A percentile compares a stretch with the other conserved stretches of the same genome.
These are phyloP conservation scores for Helenozyma baotianmanensis DNA, from an alignment of 805 yeast species.

Conservation along the genomic window DNA sequence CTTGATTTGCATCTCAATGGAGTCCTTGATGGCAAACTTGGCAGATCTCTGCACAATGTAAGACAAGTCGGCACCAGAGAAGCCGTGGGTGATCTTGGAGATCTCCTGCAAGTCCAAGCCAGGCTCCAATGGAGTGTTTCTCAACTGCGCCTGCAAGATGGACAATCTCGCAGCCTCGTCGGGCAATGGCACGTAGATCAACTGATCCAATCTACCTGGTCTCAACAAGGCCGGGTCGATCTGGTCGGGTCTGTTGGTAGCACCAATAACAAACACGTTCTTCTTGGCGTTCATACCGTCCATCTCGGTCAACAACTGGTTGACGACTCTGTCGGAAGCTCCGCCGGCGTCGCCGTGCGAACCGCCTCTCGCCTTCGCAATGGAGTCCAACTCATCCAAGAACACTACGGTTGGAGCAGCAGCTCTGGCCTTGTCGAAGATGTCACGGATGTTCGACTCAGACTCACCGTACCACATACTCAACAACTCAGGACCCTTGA, in stretches of 20 bases:
- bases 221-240: conserved; percentile 97
- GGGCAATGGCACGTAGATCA: conserved; percentile 97
- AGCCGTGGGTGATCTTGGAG: conserved; percentile 93
- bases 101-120: conserved; percentile 84
- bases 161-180: conserved; percentile 93
- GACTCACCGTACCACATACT: conserved; percentile 99
- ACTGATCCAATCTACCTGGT: conserved; percentile 98
- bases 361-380: conserved; percentile 96
- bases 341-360: conserved; percentile 77
- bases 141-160: conserved; percentile 89
- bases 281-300: conserved; percentile 99
- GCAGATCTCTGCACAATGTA: conserved; percentile 99
- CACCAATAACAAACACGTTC: conserved; percentile 98
- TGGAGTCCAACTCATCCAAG: conserved; percentile 96
- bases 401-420: conserved; percentile 99
- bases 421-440: conserved; percentile 97
- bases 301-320: conserved; percentile 95
- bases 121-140: conserved; percentile 98
- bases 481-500: conserved; percentile 93
- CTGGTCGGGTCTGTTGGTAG: conserved; percentile 99
- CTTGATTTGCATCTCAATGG: conserved; percentile 72
- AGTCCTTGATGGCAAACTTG: conserved; percentile 96
- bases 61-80: conserved; percentile 98
- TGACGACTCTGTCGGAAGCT: conserved; percentile 93
- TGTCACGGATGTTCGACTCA: conserved; percentile 95